Evolutionary conservation across 2,329 filamentous ascomycete genomes (phyloP).

Genomic region (Xylariaceae sp.): DNA sequence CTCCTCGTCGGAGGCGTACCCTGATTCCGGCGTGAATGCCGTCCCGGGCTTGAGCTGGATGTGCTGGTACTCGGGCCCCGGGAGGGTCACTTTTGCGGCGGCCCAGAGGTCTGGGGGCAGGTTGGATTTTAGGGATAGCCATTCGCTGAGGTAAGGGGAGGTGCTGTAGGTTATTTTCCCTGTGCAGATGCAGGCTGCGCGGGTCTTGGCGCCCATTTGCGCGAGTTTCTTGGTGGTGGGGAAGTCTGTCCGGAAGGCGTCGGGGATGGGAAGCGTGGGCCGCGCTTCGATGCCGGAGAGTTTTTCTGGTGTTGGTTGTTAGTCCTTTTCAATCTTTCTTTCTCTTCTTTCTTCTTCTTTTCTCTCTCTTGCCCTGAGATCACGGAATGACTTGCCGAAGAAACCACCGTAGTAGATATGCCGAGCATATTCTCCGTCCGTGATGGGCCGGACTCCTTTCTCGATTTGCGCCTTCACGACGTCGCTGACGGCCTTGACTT

Average conservation of each 20-base stretch:
- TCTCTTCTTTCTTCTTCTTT: no score
- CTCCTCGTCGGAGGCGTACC: constrained; percentile 47
- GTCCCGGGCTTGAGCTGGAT: constrained; percentile 53
- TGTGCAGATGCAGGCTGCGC: constrained; percentile 34
- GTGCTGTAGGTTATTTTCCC: constrained; percentile 41
- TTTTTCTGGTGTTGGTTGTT: no score
- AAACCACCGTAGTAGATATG: constrained; percentile 48
- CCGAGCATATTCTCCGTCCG: constrained; percentile 64
- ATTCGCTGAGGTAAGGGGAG: constrained; percentile 31
- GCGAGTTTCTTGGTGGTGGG: constrained; percentile 36
- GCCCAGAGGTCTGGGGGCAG: constrained; percentile 53
- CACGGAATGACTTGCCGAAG: no score
- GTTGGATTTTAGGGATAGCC: constrained; percentile 35
- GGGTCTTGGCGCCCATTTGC: constrained; percentile 30
- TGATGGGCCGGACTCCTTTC: constrained; percentile 59
- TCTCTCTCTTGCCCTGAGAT: no score
- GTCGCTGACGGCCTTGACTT: constrained; percentile 60
- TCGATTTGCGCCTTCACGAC: constrained; percentile 63
- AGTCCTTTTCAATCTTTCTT: no score
- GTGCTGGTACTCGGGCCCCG: constrained; percentile 62
- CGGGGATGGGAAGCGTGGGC: constrained; percentile 57
- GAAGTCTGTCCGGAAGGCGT: constrained; percentile 55
- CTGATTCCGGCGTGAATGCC: constrained; percentile 43
- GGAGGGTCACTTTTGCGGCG: constrained; percentile 60
- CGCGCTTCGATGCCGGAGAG: constrained; percentile 46